phyloP scores from a whole-genome alignment of 2,329 filamentous ascomycete species.

The Neocucurbitaria cava region DNA sequence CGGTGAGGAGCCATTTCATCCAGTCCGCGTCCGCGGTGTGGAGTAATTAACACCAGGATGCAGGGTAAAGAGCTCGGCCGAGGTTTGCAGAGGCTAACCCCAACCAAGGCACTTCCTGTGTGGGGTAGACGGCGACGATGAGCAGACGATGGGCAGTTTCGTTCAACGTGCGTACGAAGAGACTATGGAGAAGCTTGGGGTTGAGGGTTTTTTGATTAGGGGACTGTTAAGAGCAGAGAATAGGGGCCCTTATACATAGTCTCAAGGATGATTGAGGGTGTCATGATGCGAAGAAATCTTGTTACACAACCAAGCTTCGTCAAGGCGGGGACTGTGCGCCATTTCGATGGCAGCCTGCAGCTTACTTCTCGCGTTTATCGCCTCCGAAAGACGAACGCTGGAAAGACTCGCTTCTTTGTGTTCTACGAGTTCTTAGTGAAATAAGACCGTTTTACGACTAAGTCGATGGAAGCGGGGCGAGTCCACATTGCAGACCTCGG shows the following conservation, averaged over 20 bases:
- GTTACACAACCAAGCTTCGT: not conserved
- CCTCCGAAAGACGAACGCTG: not conserved
- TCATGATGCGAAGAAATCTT: not conserved
- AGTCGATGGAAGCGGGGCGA: not conserved
- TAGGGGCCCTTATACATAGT: not conserved
- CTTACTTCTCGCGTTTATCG: not conserved
- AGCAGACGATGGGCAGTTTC: too few species aligned
- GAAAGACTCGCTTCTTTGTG: not conserved
- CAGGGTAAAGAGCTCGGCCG: not conserved
- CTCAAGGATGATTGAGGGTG: not conserved
- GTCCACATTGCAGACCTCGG: not conserved
- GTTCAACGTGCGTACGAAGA: not conserved
- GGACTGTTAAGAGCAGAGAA: not conserved
- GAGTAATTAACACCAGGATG: not conserved
- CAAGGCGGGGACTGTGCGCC: constrained; percentile 1
- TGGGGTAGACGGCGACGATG: not conserved
- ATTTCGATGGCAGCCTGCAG: not conserved
- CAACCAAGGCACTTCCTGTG: not conserved
- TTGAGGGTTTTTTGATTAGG: not conserved
- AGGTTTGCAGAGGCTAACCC: not conserved
- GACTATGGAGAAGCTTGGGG: not conserved
- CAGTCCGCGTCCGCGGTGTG: not conserved
- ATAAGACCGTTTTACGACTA: too few species aligned
- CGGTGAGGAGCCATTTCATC: not conserved
- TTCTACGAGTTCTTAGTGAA: not conserved